Base-by-base conservation (phyloP, 2,329 filamentous ascomycete species). In the Teratosphaeria viscida region DNA sequence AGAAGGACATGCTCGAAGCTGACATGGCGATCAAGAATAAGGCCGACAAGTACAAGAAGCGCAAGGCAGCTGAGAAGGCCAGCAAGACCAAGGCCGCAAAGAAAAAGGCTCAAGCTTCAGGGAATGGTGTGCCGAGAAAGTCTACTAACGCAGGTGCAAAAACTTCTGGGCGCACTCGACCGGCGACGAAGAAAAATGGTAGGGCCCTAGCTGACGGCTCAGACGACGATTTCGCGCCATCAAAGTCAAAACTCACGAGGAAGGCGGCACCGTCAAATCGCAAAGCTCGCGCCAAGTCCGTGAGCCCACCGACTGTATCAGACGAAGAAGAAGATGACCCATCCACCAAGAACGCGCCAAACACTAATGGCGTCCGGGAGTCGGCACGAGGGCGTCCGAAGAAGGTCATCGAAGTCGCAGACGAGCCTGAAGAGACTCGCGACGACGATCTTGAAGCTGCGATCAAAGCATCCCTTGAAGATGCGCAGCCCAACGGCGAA, bases 1-100 rank as follows among this genome's bases (percentile, higher is more conserved):
- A 88, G 60, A 85, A 88, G 72, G 90, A 96, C 68, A 84, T 91
- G 59, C 77, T 92, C 10, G 84, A 85, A 61, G 83, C 84, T 29
- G 88, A 95, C 65, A 75, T 92, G 10, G 78, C 79, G 2, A 76
- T 83, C 55, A 84, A 84, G 60, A 81, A 85, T 59, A 80, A 79
- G 29, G 73, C 75, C 49, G 71, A 73, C 2, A 75, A 72, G 19
- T 62, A 61, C 0, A 67, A 73, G 55, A 76, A 73, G 61, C 66
- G 60, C 39, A 64, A 66, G 34, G 67, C 67, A 14, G 55, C 59
- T 27, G 67, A 61, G 10, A 72, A 72, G 57, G 70, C 66, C 8
- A 61, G 52, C 16, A 64, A 63, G 23, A 69, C 71, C 8, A 68
- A 65, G 55, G 63, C 61, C 29, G 67, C 64, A 2, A 70, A 67